Evolutionary conservation across 306 rosid species (phyloP), one percentile per base, ranked within the genome.

Genomic region (Dalbergia cochinchinensis): DNA sequence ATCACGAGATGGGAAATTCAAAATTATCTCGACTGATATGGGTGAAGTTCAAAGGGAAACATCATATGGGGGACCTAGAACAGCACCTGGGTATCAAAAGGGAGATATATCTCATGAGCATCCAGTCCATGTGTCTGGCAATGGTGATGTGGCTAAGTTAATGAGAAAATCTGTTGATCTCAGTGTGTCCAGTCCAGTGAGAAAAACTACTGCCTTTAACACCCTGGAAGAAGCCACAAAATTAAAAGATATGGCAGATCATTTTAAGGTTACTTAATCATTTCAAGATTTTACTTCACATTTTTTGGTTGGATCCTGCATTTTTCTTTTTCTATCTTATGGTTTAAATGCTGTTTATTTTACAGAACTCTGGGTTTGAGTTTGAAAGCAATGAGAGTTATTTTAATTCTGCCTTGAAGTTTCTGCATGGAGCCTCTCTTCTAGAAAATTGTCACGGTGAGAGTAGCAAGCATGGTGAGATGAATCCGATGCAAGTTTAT

Each of bases 401-500:
- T 85, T 90, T 92, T 78, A 86, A 94, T 79, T 92, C 98, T 83
- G 97, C 94, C 86, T 84, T 92, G 78, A 89, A 91, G 88, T 94
- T 88, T 94, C 90, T 94, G 81, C 96, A 84, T 58, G 97, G 92
- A 78, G 94, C 96, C 39, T 83, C 74, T 18, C 88, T 88, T 78
- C 81, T 89, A 58, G 97, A 94, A 83, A 77, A 76, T 76, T 78
- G 78, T 77, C 71, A 84, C 64, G 81, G 60, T 78, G 94, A 86
- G 77, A 83, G 72, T 87, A 86, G 83, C 82, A 90, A 84, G 85
- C 82, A 82, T 51, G 89, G 83, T 77, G 96, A 92, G 73, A 78
- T 76, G 89, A 86, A 72, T 80, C 94, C 76, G 77, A 67, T 91
- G 86, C 94, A 87, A 80, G 68, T 79, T 35, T 94, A 88, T 83